Evolutionary conservation across 2,329 filamentous ascomycete genomes (phyloP).

Genomic region (Diaporthe eres): DNA sequence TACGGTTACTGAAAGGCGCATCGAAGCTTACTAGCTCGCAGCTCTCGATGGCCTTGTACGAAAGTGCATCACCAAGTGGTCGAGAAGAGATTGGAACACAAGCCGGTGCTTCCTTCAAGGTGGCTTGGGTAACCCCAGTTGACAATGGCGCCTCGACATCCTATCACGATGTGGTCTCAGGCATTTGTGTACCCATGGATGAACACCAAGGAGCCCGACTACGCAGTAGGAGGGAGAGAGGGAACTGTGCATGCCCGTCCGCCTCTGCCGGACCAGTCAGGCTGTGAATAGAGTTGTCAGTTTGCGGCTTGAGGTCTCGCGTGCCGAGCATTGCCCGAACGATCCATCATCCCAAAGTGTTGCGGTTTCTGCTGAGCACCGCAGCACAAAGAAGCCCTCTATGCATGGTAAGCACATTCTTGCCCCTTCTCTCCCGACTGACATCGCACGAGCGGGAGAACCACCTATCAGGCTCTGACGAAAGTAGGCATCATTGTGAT

Average conservation of each 20-base stretch:
- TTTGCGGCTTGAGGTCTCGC: slow-evolving; percentile 12
- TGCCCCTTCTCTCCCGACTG: slow-evolving; percentile 14
- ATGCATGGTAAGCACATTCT: slow-evolving; percentile 29
- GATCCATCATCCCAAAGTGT: neutral
- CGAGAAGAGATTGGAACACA: neutral
- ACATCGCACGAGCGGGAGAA: slow-evolving; percentile 22
- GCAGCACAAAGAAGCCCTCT: slow-evolving; percentile 16
- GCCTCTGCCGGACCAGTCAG: slow-evolving; percentile 18
- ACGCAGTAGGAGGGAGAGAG: neutral
- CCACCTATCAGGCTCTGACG: slow-evolving; percentile 17
- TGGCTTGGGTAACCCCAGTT: slow-evolving; percentile 1
- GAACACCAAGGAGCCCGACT: slow-evolving; percentile 11
- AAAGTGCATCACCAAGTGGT: slow-evolving; percentile 17
- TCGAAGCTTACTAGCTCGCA: slow-evolving; percentile 17
- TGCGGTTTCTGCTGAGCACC: slow-evolving; percentile 18
- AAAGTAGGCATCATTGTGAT: slow-evolving; percentile 1
- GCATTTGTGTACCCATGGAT: slow-evolving; percentile 18
- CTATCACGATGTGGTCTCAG: slow-evolving; percentile 18
- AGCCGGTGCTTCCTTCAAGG: slow-evolving; percentile 1
- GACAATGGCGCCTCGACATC: slow-evolving; percentile 17
- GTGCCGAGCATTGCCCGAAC: slow-evolving; percentile 21
- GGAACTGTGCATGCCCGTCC: slow-evolving; percentile 2
- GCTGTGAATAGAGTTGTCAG: slow-evolving; percentile 6
- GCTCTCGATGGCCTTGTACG: neutral
- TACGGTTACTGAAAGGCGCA: neutral